Base-by-base conservation (phyloP, 2,329 filamentous ascomycete species). In the Penicillium corylophilum region DNA sequence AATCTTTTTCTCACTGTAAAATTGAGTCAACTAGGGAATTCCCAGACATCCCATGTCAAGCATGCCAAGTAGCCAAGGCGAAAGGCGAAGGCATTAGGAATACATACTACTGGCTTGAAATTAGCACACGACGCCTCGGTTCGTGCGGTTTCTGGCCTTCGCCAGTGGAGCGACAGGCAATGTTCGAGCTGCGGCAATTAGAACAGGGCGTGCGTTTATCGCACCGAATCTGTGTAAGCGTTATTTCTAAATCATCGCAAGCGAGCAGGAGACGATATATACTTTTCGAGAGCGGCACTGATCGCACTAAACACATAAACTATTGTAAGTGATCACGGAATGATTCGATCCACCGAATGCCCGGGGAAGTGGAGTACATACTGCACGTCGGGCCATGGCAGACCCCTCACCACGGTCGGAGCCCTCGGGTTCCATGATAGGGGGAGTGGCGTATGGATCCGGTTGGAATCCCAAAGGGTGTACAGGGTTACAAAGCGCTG, bases 1-100 rank as follows among this genome's bases (percentile, higher is more conserved):
- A 44, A 82, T 79, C 62, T 81, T 80, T 59, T 71, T 76, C 61
- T 82, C 79, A 64, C 77, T 80, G 41, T 15, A 24, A 5, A 42
- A 1, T 20, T 4, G 20, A 24, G 46, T 56, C 24, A 61, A 40
- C 44, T 16, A 8, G 22, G 20, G 43, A 4, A 28, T 28, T 26
- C n/a, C 24, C n/a, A 48, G 5, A 8, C 9, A 3, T 18, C 20
- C 26, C 33, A 12, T 15, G 4, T 31, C 12, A 6, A 15, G 16
- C 33, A 20, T 12, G 22, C n/a, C 22, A 6, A 22, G 22, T 23
- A 16, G 16, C 15, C 12, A 28, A 18, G 10, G 18, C 13, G 29
- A 26, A 23, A 22, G 10, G 24, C 16, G 39, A 26, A 23, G 15
- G 5, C 13, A n/a, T 22, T 13, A 41, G 16, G 16, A 24, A 23